These are phyloP conservation scores for Cercospora janseana DNA, from an alignment of 2,329 filamentous ascomycete species.

Conservation along the genomic window DNA sequence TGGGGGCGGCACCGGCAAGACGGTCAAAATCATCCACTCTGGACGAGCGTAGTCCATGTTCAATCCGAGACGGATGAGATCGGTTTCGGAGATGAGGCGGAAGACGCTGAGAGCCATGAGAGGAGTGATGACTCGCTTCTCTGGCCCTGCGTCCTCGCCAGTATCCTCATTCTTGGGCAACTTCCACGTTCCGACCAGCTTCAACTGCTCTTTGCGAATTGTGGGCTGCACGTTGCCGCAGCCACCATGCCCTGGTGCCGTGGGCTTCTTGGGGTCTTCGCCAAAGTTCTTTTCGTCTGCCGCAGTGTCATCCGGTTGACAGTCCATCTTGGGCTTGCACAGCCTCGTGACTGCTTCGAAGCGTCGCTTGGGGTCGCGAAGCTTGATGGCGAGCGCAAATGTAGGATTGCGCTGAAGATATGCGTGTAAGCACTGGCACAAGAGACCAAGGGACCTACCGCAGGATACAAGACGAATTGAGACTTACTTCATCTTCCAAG, in stretches of 20 bases:
- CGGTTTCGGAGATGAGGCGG: slow-evolving; percentile 75
- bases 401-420: slow-evolving; percentile 72
- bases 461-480: not conserved
- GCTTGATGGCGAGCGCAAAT: slow-evolving; percentile 75
- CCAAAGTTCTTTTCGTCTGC: slow-evolving; percentile 69
- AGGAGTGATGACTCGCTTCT: slow-evolving; percentile 79
- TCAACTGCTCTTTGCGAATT: slow-evolving; percentile 82
- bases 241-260: slow-evolving; percentile 68
- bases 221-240: slow-evolving; percentile 90
- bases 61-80: slow-evolving; percentile 82
- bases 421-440: slow-evolving; percentile 47
- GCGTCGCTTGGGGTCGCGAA: slow-evolving; percentile 88
- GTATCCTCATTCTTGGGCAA: slow-evolving; percentile 71
- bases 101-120: slow-evolving; percentile 84
- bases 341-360: slow-evolving; percentile 91
- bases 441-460: slow-evolving; percentile 21
- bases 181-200: slow-evolving; percentile 75
- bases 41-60: slow-evolving; percentile 93
- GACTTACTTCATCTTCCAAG: slow-evolving; percentile 95
- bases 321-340: slow-evolving; percentile 83
- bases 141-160: slow-evolving; percentile 61
- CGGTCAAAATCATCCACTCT: slow-evolving; percentile 97
- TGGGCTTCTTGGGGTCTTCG: slow-evolving; percentile 56
- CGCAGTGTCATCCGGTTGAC: slow-evolving; percentile 76
- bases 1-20: slow-evolving; percentile 90